Evolutionary conservation across 2,329 filamentous ascomycete species (phyloP).

Genomic region (Massarina eburnea): DNA sequence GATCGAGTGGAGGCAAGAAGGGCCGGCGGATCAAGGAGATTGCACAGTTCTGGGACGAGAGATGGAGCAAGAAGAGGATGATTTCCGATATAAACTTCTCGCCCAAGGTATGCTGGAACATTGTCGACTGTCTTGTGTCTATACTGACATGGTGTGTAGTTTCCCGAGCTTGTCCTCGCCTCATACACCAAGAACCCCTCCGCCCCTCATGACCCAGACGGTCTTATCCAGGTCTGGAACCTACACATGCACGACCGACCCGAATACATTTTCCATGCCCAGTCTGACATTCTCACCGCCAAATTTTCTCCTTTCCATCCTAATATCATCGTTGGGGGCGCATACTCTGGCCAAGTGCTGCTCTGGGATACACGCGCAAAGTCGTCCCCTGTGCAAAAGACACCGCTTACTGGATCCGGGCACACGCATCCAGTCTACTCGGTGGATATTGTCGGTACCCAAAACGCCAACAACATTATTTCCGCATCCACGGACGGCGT

Average conservation of each 20-base stretch:
- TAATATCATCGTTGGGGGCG: slow-evolving; percentile 91
- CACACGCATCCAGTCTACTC: slow-evolving; percentile 97
- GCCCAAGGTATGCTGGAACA: slow-evolving; percentile 63
- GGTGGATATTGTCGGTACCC: slow-evolving; percentile 92
- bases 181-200: slow-evolving; percentile 98
- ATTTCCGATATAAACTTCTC: slow-evolving; percentile 95
- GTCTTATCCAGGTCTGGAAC: slow-evolving; percentile 96
- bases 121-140: not conserved
- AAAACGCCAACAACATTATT: slow-evolving; percentile 98
- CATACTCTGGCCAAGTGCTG: slow-evolving; percentile 94
- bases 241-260: slow-evolving; percentile 90
- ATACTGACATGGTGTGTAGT: slow-evolving; percentile 50
- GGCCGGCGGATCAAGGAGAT: slow-evolving; percentile 81
- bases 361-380: slow-evolving; percentile 95
- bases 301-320: slow-evolving; percentile 99
- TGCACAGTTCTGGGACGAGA: slow-evolving; percentile 89
- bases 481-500: slow-evolving; percentile 96
- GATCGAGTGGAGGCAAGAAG: slow-evolving; percentile 69
- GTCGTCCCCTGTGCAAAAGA: slow-evolving; percentile 84
- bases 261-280: slow-evolving; percentile 95
- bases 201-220: slow-evolving; percentile 89
- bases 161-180: slow-evolving; percentile 87
- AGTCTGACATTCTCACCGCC: slow-evolving; percentile 91
- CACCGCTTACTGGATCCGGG: slow-evolving; percentile 88
- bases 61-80: slow-evolving; percentile 97